Base-by-base conservation (phyloP, 768 basidiomycete genomes). In the Agrocybe praecox region DNA sequence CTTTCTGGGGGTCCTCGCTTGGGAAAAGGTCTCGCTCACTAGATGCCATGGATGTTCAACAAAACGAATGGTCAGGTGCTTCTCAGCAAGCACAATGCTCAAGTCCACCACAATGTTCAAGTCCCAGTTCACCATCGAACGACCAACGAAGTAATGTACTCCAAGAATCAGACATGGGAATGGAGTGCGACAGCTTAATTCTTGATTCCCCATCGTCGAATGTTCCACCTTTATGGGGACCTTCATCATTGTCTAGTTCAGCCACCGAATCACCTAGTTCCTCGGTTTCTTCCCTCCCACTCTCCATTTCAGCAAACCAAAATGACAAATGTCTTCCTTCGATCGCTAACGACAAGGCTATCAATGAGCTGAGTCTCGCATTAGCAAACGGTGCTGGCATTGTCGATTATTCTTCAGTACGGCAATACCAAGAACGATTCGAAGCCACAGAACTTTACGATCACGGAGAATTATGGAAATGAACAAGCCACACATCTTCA, bases 21-120 rank as follows among this genome's bases (percentile, higher is more conserved):
- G 51, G 62, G 42, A 78, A 77, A 63, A 74, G 81, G 51, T 74
- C 79, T 12, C 69, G 73, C 19, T 83, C 83, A 36, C 64, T 79
- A 24, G 76, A 79, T 52, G 65, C 43, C 22, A 65, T 63, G 64
- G 64, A 59, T 29, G 60, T 61, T 9, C 54, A 55, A 19, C 19
- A 32, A 26, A 54, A 49, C 19, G 42, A 15, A 15, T 51, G 57
- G 56, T 9, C 59, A 4, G 23, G 47, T 24, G 19, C 36, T n/a
- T n/a, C n/a, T 45, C 55, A 42, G 14, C 56, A 55, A 17, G 18
- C 15, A 17, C 43, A 36, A 45, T 57, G 40, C 26, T 46, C 23
- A 12, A 54, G n/a, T n/a, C n/a, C n/a, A n/a, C n/a, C 15, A 17
- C 43, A 36, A 45, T 57, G 40, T 23, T 46, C 23, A 12, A 54